Evolutionary conservation across 2,329 filamentous ascomycete species (phyloP), one percentile per base, ranked within the genome.

Genomic region (Byssochlamys sp.): DNA sequence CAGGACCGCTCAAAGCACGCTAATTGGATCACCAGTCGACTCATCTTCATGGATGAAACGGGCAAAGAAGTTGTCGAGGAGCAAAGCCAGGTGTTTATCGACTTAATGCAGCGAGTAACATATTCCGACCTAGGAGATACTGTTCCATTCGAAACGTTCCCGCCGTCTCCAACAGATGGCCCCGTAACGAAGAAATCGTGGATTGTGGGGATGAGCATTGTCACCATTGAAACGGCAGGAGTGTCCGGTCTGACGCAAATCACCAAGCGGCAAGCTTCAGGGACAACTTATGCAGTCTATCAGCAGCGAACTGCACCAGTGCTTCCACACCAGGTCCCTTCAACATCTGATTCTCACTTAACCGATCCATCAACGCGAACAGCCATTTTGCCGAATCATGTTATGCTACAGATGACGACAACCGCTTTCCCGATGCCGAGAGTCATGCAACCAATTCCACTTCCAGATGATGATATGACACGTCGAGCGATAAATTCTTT

Each of bases 21-120:
- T 55, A 85, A 85, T 28, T 96, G 90, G 89, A 96, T 99, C 62
- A 87, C 89, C 10, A 90, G 87, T 67, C 90, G 90, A 62, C 80
- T 99, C 11, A 78, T 83, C 9, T 91, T 92, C 65, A 87, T 82
- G 7, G 90, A 96, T 66, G 81, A 83, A 26, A 83, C 87, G 58
- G 90, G 90, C 14, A 84, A 83, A 48, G 85, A 90, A 57, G 84
- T 82, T 53, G 83, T 91, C 33, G 92, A 97, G 69, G 92, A 99
- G 71, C 92, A 96, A 72, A 92, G 91, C 4, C 83, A 95, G 63
- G 91, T 95, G 33, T 94, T 94, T 7, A 85, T 97, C 56, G 94
- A 99, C 71, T 90, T 97, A 73, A 91, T 96, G 87, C 90, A 94
- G 69, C 82, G 91, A 66, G 88, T 91, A 19, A 85, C 90, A 1